Percentiles rank a stretch among this genome's conserved stretches.
Evolutionary conservation across 768 basidiomycete species (phyloP).

Genomic region (Calocybe cyanea): DNA sequence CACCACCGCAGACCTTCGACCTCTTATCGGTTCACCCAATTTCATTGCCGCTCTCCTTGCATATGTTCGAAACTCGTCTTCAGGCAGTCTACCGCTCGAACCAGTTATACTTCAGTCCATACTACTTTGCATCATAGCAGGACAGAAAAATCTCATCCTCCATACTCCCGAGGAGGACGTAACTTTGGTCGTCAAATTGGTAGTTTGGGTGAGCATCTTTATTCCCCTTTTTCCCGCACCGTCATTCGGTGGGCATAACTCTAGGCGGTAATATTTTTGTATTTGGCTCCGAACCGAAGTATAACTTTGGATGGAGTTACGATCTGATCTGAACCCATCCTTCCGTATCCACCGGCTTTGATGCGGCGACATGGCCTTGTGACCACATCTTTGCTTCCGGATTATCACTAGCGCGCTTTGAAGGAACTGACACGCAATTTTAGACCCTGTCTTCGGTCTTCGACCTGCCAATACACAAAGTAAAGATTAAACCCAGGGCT

Average conservation of each 20-base stretch:
- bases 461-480: constrained; percentile 52
- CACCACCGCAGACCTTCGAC: constrained; percentile 21
- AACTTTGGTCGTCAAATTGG: constrained; percentile 51
- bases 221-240: no score
- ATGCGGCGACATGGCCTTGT: not conserved
- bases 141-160: constrained; percentile 60
- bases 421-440: constrained; percentile 17
- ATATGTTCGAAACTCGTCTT: constrained; percentile 38
- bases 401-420: not conserved
- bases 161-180: constrained; percentile 66
- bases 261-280: no score
- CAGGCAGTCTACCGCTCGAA: constrained; percentile 53
- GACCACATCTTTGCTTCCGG: not conserved
- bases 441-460: constrained; percentile 62
- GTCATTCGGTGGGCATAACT: no score
- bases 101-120: constrained; percentile 62
- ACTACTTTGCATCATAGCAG: constrained; percentile 60
- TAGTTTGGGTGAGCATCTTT: constrained; percentile 45
- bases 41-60: constrained; percentile 51
- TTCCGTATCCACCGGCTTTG: not conserved
- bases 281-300: no score
- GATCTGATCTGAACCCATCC: not conserved
- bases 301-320: no score
- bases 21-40: constrained; percentile 37
- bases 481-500: constrained; percentile 40